These are phyloP conservation scores for Botrytis sinoallii DNA, from an alignment of 2,329 filamentous ascomycete species.

Conservation along the genomic window DNA sequence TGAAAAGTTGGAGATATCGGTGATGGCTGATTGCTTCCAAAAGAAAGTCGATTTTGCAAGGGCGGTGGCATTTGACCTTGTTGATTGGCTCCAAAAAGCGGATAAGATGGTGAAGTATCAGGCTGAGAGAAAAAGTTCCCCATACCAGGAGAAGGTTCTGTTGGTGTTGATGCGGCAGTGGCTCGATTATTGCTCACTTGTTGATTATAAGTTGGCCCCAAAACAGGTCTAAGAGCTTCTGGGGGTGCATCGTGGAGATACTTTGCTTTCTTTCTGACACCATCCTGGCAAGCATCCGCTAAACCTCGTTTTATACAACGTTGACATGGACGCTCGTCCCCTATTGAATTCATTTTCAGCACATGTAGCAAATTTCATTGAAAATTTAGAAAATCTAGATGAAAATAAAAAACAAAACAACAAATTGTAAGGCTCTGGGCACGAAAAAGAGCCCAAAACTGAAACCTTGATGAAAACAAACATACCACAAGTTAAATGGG, in stretches of 20 bases:
- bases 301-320: constrained; percentile 92
- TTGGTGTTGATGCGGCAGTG: constrained; percentile 29
- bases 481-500: constrained; percentile 97
- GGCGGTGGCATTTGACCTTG: constrained; percentile 51
- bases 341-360: constrained; percentile 47
- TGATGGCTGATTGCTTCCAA: constrained; percentile 61
- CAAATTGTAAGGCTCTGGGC: not conserved
- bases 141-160: constrained; percentile 34
- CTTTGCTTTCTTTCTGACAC: constrained; percentile 97
- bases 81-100: constrained; percentile 46
- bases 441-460: constrained; percentile 2
- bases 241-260: constrained; percentile 95
- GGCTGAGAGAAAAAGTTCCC: constrained; percentile 36
- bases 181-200: constrained; percentile 43
- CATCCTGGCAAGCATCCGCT: constrained; percentile 89
- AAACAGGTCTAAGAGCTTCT: constrained; percentile 82
- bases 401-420: constrained; percentile 21
- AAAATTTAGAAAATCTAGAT: not conserved
- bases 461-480: constrained; percentile 36
- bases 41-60: constrained; percentile 49
- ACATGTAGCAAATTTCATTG: constrained; percentile 5
- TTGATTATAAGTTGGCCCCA: constrained; percentile 67
- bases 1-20: constrained; percentile 74
- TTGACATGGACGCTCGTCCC: constrained; percentile 91
- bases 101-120: constrained; percentile 35